Base-by-base conservation (phyloP, 306 rosid genomes). In the Rosa rugosa region DNA sequence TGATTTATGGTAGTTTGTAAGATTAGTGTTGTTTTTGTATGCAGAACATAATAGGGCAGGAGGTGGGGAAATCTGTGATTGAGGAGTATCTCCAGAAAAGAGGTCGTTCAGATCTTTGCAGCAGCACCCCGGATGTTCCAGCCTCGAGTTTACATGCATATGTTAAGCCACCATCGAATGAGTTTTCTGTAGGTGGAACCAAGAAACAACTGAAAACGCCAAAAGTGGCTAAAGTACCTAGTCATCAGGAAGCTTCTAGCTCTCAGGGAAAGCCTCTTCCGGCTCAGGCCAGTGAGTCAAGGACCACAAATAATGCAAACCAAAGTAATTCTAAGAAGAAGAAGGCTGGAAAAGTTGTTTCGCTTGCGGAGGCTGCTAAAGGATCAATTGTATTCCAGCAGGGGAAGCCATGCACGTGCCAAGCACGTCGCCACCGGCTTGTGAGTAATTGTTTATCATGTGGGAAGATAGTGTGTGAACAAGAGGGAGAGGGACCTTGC, bases 401-500 rank as follows among this genome's bases (percentile, higher is more conserved):
- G 84, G 98, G 99, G 76, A 88, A 88, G 72, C 97, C 98, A 5
- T 95, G 99, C 84, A 75, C 84, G 11, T 95, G 98, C 81, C 97
- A 95, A 83, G 99, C 99, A 13, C 94, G 96, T 65, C 85, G 85
- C 49, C 98, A 95, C 75, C 75, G 79, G 64, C 88, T 93, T 27
- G 80, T 91, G 82, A 90, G 97, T 84, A 95, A 95, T 81, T 93
- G 97, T 80, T 87, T 95, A 71, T 95, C 99, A 23, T 95, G 99
- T 75, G 98, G 98, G 51, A 92, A 93, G 81, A 95, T 95, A 83
- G 94, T 95, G 31, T 93, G 99, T 84, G 99, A 95, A 75, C 97
- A 93, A 84, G 99, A 93, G 90, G 99, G 99, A 63, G 99, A 95
- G 83, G 99, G 99, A 14, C 99, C 99, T 77, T 95, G 99, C 87